A percentile compares a stretch with the other conserved stretches of the same genome.
phyloP scores from a whole-genome alignment of 805 yeast species.

The Saturnispora serradocipensis region DNA sequence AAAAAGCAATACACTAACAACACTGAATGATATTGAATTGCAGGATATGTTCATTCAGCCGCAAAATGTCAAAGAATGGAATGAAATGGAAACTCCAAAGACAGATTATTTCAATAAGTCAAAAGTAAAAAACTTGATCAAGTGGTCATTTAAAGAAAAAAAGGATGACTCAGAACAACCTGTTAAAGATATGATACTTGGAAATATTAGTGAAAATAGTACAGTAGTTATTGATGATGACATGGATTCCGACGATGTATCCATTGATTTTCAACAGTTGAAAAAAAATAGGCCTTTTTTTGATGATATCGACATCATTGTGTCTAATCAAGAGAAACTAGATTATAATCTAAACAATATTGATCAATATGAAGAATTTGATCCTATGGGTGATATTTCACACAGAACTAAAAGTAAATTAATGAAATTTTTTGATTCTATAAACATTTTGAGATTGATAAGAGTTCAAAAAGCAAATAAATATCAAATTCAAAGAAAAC shows the following conservation, averaged over 20 bases:
- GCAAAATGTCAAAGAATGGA: slow-evolving; percentile 9
- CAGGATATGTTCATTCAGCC: slow-evolving; percentile 14
- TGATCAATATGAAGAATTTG: slow-evolving; percentile 10
- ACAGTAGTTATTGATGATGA: slow-evolving; percentile 26
- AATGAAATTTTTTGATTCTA: background rate
- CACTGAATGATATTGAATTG: slow-evolving; percentile 19
- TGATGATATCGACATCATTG: slow-evolving; percentile 21
- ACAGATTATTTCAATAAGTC: slow-evolving; percentile 2
- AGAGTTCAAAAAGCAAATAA: slow-evolving; percentile 15
- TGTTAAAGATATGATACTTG: slow-evolving; percentile 3
- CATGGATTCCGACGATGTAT: slow-evolving; percentile 20
- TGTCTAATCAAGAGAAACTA: slow-evolving; percentile 24
- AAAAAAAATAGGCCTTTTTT: slow-evolving; percentile 2
- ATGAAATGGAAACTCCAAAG: slow-evolving; percentile 6
- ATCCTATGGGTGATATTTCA: slow-evolving; percentile 6
- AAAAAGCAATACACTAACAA: slow-evolving; percentile 11
- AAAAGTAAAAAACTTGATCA: slow-evolving; percentile 3
- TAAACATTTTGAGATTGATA: slow-evolving; percentile 10
- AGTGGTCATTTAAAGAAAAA: background rate
- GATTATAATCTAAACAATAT: slow-evolving; percentile 23
- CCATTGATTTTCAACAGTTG: slow-evolving; percentile 22
- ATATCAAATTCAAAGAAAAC: slow-evolving; percentile 42
- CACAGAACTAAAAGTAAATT: background rate
- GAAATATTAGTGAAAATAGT: slow-evolving; percentile 4
- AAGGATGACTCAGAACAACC: background rate